phyloP scores from a whole-genome alignment of 805 yeast genomes.

The Metschnikowia bowlesiae region DNA sequence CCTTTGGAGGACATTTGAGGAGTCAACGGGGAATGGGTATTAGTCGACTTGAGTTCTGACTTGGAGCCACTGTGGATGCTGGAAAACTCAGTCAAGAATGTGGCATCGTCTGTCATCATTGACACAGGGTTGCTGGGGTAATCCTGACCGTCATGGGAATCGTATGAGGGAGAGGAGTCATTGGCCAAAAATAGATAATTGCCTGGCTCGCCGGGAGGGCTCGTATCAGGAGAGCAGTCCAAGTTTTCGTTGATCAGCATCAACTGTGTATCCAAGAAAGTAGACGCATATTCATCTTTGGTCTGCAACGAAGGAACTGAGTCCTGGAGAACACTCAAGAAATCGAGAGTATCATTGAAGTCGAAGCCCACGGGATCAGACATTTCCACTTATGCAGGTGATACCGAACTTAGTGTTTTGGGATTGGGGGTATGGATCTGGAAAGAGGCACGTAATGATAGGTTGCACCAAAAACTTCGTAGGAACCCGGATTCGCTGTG shows the following conservation, averaged over 20 bases:
- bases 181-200: not conserved
- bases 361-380: conserved; percentile 1
- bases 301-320: not conserved
- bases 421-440: too few relatives aligned
- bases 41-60: not conserved
- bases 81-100: conserved; percentile 3
- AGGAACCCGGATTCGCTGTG: not conserved
- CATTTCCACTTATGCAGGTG: not conserved
- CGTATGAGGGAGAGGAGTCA: not conserved
- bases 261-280: not conserved
- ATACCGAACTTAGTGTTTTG: not conserved
- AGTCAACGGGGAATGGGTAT: conserved; percentile 1
- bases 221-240: not conserved
- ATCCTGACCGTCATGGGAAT: not conserved
- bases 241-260: not conserved
- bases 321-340: conserved; percentile 2
- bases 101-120: conserved; percentile 2
- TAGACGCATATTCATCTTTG: not conserved
- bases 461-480: not conserved
- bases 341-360: conserved; percentile 1
- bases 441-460: not conserved
- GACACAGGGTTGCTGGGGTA: not conserved
- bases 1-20: conserved; percentile 1
- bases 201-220: not conserved
- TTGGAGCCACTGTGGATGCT: not conserved